Evolutionary conservation across 2,329 filamentous ascomycete species (phyloP).

Genomic region (Aspergillus melleus): DNA sequence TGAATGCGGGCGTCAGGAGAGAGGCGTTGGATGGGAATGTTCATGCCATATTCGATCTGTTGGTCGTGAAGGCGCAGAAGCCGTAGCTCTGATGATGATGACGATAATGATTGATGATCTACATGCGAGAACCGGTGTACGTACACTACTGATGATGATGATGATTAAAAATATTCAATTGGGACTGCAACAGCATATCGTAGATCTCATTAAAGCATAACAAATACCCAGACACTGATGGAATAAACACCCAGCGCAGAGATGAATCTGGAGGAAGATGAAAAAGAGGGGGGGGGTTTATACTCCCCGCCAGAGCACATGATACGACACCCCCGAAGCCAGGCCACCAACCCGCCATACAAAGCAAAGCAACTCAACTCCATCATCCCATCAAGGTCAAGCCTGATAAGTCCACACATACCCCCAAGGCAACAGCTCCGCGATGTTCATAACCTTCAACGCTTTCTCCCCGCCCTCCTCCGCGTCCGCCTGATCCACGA

Average conservation of each 20-base stretch:
- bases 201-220: too few species aligned
- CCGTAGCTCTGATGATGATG: not conserved
- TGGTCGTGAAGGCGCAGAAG: conserved; percentile 15
- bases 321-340: not conserved
- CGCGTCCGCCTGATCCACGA: conserved; percentile 15
- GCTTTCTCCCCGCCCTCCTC: not conserved
- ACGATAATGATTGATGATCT: too few species aligned
- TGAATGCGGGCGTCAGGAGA: conserved; percentile 15
- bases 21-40: conserved; percentile 12
- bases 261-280: not conserved
- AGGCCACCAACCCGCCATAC: not conserved
- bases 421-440: conserved; percentile 10
- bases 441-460: not conserved
- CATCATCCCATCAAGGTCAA: not conserved
- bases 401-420: conserved; percentile 4
- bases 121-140: too few species aligned
- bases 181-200: too few species aligned
- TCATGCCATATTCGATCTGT: conserved; percentile 18
- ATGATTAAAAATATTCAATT: too few species aligned
- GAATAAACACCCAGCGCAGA: not conserved
- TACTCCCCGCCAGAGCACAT: not conserved
- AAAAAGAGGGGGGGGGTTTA: not conserved
- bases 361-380: not conserved
- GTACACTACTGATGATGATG: too few species aligned
- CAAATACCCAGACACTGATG: too few species aligned